A percentile compares a stretch with the other conserved stretches of the same genome.
Evolutionary conservation across 768 basidiomycete genomes (phyloP).

Genomic region (Dacryopinax primogenitus): DNA sequence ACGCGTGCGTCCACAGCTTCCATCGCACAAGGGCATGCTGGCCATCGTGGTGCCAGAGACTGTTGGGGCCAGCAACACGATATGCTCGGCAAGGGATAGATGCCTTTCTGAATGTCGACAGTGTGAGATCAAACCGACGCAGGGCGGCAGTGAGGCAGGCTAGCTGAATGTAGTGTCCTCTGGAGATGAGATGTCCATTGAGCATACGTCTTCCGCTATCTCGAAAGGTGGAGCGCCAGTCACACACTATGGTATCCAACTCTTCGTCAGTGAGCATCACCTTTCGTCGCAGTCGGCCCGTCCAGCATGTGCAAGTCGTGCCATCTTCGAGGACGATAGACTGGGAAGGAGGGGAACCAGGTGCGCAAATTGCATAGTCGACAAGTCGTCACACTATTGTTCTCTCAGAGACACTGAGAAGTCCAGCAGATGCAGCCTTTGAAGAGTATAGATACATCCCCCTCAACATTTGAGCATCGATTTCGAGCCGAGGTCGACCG

Average conservation of each 20-base stretch:
- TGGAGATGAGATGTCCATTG: not conserved
- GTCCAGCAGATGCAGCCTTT: too few relatives aligned
- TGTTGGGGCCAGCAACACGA: constrained; percentile 21
- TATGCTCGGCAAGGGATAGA: constrained; percentile 17
- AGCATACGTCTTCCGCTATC: constrained; percentile 9
- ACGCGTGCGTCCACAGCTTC: constrained; percentile 20
- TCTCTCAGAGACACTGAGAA: too few relatives aligned
- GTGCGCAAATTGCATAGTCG: too few relatives aligned
- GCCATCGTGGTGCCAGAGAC: constrained; percentile 24
- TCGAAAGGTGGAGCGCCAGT: constrained; percentile 1
- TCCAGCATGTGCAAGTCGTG: too few relatives aligned
- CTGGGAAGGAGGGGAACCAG: too few relatives aligned
- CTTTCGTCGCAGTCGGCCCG: not conserved
- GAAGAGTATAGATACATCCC: too few relatives aligned
- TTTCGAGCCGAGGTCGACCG: too few relatives aligned
- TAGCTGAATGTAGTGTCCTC: not conserved
- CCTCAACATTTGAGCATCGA: too few relatives aligned
- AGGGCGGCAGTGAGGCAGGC: not conserved
- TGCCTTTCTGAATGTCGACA: constrained; percentile 11
- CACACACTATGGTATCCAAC: not conserved
- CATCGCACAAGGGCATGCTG: constrained; percentile 24
- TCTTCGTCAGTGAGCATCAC: constrained; percentile 13
- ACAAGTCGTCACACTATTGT: too few relatives aligned
- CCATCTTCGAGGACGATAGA: too few relatives aligned
- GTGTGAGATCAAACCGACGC: not conserved